These are phyloP conservation scores for Petasospora rhodanensis DNA, from an alignment of 1,139 yeast species.

Conservation along the genomic window DNA sequence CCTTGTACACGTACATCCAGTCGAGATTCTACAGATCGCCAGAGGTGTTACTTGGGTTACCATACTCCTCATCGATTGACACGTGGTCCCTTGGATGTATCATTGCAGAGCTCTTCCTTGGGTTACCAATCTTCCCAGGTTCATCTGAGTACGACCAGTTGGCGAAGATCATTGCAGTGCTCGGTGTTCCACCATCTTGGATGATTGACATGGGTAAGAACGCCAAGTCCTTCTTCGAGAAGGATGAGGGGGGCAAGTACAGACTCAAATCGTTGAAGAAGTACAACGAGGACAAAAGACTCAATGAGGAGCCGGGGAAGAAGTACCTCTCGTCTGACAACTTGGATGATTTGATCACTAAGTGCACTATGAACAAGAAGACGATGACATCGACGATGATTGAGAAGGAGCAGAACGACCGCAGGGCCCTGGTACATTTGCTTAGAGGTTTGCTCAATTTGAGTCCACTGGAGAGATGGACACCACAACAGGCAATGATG, in stretches of 20 bases:
- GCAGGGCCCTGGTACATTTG: slow-evolving; percentile 73
- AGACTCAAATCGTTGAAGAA: slow-evolving; percentile 52
- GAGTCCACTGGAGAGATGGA: slow-evolving; percentile 92
- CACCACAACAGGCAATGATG: slow-evolving; percentile 90
- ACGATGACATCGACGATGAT: slow-evolving; percentile 63
- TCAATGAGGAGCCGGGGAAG: slow-evolving; percentile 74
- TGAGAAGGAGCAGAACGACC: slow-evolving; percentile 67
- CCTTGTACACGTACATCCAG: slow-evolving; percentile 90
- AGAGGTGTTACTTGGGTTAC: slow-evolving; percentile 87
- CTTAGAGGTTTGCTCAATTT: slow-evolving; percentile 70
- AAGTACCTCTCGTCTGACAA: slow-evolving; percentile 76
- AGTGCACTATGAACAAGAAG: slow-evolving; percentile 69
- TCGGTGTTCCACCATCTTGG: slow-evolving; percentile 90
- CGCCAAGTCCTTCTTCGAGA: slow-evolving; percentile 64
- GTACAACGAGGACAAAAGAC: slow-evolving; percentile 50
- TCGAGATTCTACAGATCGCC: slow-evolving; percentile 95
- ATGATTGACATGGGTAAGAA: slow-evolving; percentile 96
- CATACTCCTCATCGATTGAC: slow-evolving; percentile 88
- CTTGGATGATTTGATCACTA: slow-evolving; percentile 68
- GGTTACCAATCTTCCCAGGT: slow-evolving; percentile 94
- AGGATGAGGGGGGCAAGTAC: slow-evolving; percentile 34
- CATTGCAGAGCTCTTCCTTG: slow-evolving; percentile 87
- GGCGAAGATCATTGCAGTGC: slow-evolving; percentile 72
- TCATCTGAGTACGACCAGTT: slow-evolving; percentile 90
- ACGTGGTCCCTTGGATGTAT: slow-evolving; percentile 99